These are phyloP conservation scores for Cryptococcus floricola DNA, from an alignment of 1,284 basidiomycete species.

Conservation along the genomic window DNA sequence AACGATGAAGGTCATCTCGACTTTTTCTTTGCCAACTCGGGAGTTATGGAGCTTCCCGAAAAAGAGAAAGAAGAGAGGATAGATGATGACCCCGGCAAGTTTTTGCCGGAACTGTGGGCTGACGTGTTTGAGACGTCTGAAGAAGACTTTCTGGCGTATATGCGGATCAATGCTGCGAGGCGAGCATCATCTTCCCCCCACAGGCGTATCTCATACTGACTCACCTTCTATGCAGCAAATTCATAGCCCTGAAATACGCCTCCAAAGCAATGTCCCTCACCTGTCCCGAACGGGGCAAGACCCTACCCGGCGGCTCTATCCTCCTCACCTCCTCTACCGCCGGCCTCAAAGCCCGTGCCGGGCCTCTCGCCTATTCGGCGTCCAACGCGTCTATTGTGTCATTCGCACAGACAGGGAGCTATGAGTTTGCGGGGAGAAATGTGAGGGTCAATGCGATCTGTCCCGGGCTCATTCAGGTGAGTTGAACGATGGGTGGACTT, in stretches of 20 bases:
- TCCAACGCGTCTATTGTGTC: conserved; percentile 87
- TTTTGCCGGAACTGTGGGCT: too few species aligned
- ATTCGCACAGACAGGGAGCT: conserved; percentile 72
- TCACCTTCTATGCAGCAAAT: conserved; percentile 35
- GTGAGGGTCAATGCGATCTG: conserved; percentile 88
- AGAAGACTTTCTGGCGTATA: too few species aligned
- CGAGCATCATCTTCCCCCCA: too few species aligned
- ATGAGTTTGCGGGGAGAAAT: conserved; percentile 74
- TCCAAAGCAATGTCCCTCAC: conserved; percentile 71
- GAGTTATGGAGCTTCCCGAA: too few species aligned
- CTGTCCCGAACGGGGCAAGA: conserved; percentile 63
- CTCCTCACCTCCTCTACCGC: conserved; percentile 85
- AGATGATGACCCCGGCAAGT: too few species aligned
- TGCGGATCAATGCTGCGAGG: too few species aligned
- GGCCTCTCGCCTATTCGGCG: conserved; percentile 79
- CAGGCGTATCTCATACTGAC: too few species aligned
- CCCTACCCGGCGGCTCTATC: conserved; percentile 70
- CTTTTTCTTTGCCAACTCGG: too few species aligned
- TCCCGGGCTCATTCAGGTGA: conserved; percentile 75
- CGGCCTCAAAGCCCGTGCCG: conserved; percentile 82
- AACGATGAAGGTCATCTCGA: too few species aligned
- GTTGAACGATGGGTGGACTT: neutral
- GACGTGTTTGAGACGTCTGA: too few species aligned
- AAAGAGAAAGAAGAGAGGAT: too few species aligned
- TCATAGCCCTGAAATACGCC: conserved; percentile 80